Conservation (phyloP, 2,329 filamentous ascomycete genomes). For the Emmonsiellopsis sp. region DNA sequence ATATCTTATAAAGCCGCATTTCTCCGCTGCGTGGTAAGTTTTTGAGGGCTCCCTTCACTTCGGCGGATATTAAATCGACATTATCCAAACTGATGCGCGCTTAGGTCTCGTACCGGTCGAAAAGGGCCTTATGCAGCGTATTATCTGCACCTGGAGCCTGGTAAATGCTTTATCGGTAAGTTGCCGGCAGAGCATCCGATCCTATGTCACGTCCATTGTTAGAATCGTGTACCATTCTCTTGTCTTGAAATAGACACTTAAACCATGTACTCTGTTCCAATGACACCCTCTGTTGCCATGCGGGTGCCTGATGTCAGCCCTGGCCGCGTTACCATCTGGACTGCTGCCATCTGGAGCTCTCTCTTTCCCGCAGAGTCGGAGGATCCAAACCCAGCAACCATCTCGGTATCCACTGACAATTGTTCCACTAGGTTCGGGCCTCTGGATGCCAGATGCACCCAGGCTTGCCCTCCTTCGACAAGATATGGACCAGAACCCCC, state of each 20-base stretch:
- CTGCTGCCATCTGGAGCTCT: too few species aligned
- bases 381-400: too few species aligned
- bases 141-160: conserved; percentile 73
- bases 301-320: too few species aligned
- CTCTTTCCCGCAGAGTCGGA: too few species aligned
- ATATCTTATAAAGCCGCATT: conserved; percentile 52
- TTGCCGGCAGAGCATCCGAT: conserved; percentile 12
- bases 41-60: conserved; percentile 1
- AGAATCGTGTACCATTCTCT: too few species aligned
- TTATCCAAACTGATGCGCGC: conserved; percentile 5
- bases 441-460: conserved; percentile 67
- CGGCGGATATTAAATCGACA: conserved; percentile 7
- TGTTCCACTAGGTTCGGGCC: conserved; percentile 53
- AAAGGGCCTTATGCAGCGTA: conserved; percentile 85
- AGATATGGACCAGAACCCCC: conserved; percentile 65
- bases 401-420: conserved; percentile 2
- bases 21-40: conserved; percentile 65
- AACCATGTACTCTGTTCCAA: too few species aligned
- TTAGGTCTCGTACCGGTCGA: conserved; percentile 67
- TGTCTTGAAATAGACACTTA: too few species aligned
- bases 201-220: background rate
- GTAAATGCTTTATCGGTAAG: conserved; percentile 61
- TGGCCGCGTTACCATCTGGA: too few species aligned
- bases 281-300: too few species aligned
- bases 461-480: conserved; percentile 59